Conservation (phyloP, 495 filamentous ascomycete genomes). For the Penicillium taxi region DNA sequence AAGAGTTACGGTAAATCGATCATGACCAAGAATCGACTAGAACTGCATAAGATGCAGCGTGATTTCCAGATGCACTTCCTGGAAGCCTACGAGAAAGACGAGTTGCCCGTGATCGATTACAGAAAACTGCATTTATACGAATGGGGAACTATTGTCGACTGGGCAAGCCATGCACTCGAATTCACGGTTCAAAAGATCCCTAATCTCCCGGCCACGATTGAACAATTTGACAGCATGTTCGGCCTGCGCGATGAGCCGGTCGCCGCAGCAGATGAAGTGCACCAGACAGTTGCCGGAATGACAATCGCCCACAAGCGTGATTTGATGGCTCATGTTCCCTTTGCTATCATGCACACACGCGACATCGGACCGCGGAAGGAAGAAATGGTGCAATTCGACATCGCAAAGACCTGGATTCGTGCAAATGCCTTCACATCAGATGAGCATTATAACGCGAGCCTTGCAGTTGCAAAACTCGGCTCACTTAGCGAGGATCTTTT, state of each 20-base stretch:
- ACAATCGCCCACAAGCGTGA: constrained; percentile 28
- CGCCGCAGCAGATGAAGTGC: constrained; percentile 32
- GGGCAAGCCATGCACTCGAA: constrained; percentile 52
- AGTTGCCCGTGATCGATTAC: constrained; percentile 65
- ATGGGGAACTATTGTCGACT: constrained; percentile 67
- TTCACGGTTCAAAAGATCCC: constrained; percentile 32
- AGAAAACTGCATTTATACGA: constrained; percentile 64
- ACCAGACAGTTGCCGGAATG: constrained; percentile 24
- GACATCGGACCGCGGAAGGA: constrained; percentile 7
- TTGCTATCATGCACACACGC: constrained; percentile 13
- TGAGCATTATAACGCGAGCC: constrained; percentile 33
- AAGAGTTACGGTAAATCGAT: constrained; percentile 53
- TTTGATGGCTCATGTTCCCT: constrained; percentile 33
- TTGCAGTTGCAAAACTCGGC: constrained; percentile 38
- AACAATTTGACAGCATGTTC: constrained; percentile 44
- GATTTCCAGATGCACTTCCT: constrained; percentile 72
- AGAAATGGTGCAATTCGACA: constrained; percentile 22
- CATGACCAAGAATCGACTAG: constrained; percentile 49
- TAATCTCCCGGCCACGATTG: constrained; percentile 44
- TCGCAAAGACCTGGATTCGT: constrained; percentile 55
- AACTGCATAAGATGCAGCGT: constrained; percentile 60
- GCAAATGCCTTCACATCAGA: constrained; percentile 49
- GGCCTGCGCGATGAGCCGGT: constrained; percentile 38
- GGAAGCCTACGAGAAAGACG: constrained; percentile 61
- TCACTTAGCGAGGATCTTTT: constrained; percentile 41